Evolutionary conservation across 148 eudicot genomes (phyloP).

Genomic region (Rhododendron ferrugineum): DNA sequence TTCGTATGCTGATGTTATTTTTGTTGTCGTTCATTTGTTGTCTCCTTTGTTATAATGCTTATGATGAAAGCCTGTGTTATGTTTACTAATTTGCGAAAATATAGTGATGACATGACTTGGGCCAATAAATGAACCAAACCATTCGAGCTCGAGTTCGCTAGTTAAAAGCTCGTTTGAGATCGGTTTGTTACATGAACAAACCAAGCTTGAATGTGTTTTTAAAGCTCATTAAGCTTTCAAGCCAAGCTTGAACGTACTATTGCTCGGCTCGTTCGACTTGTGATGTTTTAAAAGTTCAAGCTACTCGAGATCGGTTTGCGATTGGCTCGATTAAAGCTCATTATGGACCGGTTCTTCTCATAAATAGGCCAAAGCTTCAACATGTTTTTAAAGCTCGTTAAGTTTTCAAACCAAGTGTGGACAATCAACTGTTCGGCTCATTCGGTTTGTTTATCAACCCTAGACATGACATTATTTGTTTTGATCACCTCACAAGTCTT

Average conservation of each 20-base stretch:
- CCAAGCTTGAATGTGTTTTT: background rate
- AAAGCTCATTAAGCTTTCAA: too few relatives aligned
- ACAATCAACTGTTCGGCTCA: background rate
- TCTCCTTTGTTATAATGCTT: background rate
- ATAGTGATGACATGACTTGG: background rate
- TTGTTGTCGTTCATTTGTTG: background rate
- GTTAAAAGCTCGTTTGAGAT: background rate
- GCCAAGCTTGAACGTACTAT: too few relatives aligned
- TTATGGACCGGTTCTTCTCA: background rate
- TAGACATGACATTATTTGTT: background rate
- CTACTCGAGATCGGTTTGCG: background rate
- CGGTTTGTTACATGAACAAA: background rate
- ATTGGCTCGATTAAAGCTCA: background rate
- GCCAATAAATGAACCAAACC: background rate
- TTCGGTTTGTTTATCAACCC: background rate
- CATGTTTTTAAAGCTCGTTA: background rate
- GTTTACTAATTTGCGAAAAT: background rate
- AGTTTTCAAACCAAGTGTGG: background rate
- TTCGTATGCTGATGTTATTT: slow-evolving; percentile 4
- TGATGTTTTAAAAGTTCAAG: background rate
- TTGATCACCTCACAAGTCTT: background rate
- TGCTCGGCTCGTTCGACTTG: background rate
- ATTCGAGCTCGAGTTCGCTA: background rate
- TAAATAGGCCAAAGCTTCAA: background rate
- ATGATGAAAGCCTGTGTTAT: background rate